A percentile compares a stretch with the other conserved stretches of the same genome.
Conservation (phyloP, 805 yeast genomes). For the Yarrowia sp. region DNA sequence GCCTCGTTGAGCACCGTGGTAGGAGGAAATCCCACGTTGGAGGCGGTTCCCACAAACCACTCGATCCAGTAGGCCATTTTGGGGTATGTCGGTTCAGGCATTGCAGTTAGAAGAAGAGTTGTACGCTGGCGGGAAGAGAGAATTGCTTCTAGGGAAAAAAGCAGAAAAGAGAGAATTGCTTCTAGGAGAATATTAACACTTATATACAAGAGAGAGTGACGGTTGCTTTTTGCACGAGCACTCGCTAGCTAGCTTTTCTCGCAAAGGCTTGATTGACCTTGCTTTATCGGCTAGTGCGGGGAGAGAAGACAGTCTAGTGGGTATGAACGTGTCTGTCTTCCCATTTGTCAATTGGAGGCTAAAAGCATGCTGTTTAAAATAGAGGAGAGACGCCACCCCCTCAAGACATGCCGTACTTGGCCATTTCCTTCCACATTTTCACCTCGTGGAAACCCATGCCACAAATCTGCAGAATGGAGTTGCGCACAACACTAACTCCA, state of each 20-base stretch:
- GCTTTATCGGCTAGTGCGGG: constrained; percentile 1
- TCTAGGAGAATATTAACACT: background rate
- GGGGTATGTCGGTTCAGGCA: constrained; percentile 14
- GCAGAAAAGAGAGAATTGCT: too few relatives aligned
- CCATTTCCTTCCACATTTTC: constrained; percentile 23
- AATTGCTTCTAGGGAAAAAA: too few relatives aligned
- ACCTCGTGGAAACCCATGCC: constrained; percentile 20
- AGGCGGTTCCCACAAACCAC: constrained; percentile 11
- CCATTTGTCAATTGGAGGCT: background rate
- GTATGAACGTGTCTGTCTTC: background rate
- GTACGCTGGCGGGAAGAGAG: too few relatives aligned
- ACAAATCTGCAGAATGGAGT: constrained; percentile 11
- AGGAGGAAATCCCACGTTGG: background rate
- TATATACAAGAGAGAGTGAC: background rate
- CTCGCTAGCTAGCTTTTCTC: background rate
- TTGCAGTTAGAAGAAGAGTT: background rate
- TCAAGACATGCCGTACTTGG: constrained; percentile 11
- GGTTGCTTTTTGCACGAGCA: background rate
- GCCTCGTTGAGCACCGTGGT: constrained; percentile 21
- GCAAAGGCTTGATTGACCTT: background rate
- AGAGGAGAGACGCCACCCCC: background rate
- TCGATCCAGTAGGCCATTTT: constrained; percentile 19
- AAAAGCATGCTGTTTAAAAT: background rate
- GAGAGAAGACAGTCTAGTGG: background rate
- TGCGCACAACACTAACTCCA: constrained; percentile 10